A percentile compares a stretch with the other conserved stretches of the same genome.
Conservation (phyloP, 257 asterid species). For the Solanum microdontum region DNA sequence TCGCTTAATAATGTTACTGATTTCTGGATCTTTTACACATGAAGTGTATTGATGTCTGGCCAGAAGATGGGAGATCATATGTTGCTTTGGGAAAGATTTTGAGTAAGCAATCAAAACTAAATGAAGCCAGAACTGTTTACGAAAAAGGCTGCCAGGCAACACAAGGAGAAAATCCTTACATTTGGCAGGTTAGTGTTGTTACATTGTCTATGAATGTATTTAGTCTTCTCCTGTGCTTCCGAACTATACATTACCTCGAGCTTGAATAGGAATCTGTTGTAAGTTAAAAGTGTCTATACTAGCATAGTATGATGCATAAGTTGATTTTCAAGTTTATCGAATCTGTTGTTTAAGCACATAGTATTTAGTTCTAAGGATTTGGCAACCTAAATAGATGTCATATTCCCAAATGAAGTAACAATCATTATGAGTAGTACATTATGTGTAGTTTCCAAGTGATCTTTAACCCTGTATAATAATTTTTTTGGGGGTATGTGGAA, state of each 20-base stretch:
- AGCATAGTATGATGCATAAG: not conserved
- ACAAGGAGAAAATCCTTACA: slow-evolving; percentile 91
- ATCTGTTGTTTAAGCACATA: not conserved
- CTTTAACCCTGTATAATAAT: not conserved
- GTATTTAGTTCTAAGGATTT: not conserved
- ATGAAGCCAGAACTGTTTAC: slow-evolving; percentile 78
- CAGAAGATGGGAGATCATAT: slow-evolving; percentile 96
- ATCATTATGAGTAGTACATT: not conserved
- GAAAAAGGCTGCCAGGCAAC: slow-evolving; percentile 98
- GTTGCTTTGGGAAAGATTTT: slow-evolving; percentile 74
- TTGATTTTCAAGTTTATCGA: not conserved
- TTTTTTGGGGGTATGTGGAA: not conserved
- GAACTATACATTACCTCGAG: not conserved
- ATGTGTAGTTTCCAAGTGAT: not conserved
- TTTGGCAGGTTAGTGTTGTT: slow-evolving; percentile 77
- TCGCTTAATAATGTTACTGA: slow-evolving; percentile 2
- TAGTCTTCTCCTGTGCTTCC: not conserved
- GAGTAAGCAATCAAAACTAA: slow-evolving; percentile 56
- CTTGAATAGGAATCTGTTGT: not conserved
- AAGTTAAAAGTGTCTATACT: not conserved
- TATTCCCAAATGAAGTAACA: not conserved
- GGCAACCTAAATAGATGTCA: not conserved
- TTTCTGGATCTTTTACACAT: not conserved
- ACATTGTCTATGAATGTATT: not conserved
- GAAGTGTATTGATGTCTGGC: slow-evolving; percentile 87